Conservation (phyloP, 2,329 filamentous ascomycete genomes). For the Ampelomyces quisqualis region DNA sequence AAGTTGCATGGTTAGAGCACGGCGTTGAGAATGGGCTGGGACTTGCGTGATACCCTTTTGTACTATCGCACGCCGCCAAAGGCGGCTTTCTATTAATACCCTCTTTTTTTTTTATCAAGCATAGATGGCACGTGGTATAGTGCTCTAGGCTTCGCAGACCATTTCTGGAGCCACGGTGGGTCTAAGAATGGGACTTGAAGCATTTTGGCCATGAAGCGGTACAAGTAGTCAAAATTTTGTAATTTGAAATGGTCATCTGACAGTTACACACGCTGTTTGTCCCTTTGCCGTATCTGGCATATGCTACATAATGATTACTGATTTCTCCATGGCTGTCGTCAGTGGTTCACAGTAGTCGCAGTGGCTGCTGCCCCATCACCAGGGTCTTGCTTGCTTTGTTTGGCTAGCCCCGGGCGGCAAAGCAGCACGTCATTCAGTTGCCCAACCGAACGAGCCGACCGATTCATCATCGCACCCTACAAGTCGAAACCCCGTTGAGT, state of each 20-base stretch:
- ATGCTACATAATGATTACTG: too few species aligned
- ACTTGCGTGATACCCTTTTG: conserved; percentile 29
- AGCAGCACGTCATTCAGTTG: conserved; percentile 1
- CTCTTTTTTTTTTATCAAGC: conserved; percentile 14
- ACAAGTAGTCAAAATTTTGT: neutral
- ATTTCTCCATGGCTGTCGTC: too few species aligned
- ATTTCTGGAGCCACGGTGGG: neutral
- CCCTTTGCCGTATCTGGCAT: too few species aligned
- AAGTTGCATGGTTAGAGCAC: conserved; percentile 19
- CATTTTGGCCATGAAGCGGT: neutral
- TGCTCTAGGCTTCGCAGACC: conserved; percentile 1
- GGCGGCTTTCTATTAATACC: conserved; percentile 20
- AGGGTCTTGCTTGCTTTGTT: conserved; percentile 10
- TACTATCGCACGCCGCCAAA: conserved; percentile 24
- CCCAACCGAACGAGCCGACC: conserved; percentile 7
- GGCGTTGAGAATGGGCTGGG: conserved; percentile 26
- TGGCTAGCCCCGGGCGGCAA: conserved; percentile 4
- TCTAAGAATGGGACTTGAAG: neutral
- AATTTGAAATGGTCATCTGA: neutral
- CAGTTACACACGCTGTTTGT: too few species aligned
- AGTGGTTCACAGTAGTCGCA: neutral
- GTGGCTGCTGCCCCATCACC: conserved; percentile 1
- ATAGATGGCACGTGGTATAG: conserved; percentile 5
- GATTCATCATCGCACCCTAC: conserved; percentile 29
- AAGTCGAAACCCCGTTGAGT: conserved; percentile 10